phyloP scores from a whole-genome alignment of 2,329 filamentous ascomycete genomes.

The Fusarium sarcochroum region DNA sequence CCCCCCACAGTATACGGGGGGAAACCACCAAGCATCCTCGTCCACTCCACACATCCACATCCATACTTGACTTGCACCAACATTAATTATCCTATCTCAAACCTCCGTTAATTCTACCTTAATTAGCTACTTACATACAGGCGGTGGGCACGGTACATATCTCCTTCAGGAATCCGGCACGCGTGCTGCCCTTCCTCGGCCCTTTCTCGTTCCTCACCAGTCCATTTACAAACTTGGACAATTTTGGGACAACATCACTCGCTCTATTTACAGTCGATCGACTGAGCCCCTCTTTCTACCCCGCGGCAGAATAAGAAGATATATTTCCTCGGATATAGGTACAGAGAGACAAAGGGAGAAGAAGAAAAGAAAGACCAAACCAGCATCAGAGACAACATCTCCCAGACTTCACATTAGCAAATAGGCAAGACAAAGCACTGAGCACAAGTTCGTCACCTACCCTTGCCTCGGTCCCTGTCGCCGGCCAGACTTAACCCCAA shows the following conservation, averaged over 20 bases:
- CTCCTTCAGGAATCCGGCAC: conserved; percentile 22
- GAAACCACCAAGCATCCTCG: conserved; percentile 30
- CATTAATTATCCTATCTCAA: conserved; percentile 26
- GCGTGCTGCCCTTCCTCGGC: conserved; percentile 43
- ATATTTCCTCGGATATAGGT: not conserved
- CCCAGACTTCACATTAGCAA: conserved; percentile 14
- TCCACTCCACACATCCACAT: conserved; percentile 35
- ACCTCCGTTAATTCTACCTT: conserved; percentile 8
- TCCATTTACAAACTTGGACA: conserved; percentile 31
- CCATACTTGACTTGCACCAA: conserved; percentile 20
- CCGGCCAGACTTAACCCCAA: conserved; percentile 23
- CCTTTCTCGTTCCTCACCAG: conserved; percentile 39
- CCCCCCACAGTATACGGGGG: conserved; percentile 28
- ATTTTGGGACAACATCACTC: conserved; percentile 12
- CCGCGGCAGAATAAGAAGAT: conserved; percentile 5
- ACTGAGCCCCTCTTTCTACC: conserved; percentile 7
- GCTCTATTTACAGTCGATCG: conserved; percentile 2
- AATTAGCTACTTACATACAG: conserved; percentile 9
- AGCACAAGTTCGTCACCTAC: conserved; percentile 38
- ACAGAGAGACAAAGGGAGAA: conserved; percentile 10
- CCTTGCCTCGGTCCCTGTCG: conserved; percentile 26
- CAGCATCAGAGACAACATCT: conserved; percentile 24
- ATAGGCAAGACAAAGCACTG: conserved; percentile 39
- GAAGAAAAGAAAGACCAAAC: conserved; percentile 1
- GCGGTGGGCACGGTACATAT: conserved; percentile 28